phyloP scores from a whole-genome alignment of 306 rosid species.

The Cicer yamashitae region DNA sequence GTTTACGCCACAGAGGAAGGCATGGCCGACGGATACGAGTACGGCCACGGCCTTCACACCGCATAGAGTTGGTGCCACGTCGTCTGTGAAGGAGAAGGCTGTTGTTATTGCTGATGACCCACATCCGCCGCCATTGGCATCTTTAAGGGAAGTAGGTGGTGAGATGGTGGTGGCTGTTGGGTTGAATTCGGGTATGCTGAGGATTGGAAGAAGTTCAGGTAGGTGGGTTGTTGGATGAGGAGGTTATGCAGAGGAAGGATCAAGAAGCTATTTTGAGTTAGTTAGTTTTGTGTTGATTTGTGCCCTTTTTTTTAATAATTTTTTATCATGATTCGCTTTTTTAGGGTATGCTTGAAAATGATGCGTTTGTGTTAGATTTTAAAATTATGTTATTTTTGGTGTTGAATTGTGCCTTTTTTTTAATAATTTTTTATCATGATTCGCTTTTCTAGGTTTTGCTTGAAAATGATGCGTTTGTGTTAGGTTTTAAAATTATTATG shows the following conservation, averaged over 20 bases:
- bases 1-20: too few relatives aligned
- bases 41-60: too few relatives aligned
- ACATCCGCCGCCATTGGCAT: conserved; percentile 80
- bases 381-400: conserved; percentile 21
- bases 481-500: neutral
- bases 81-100: conserved; percentile 1
- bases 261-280: conserved; percentile 71
- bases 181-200: conserved; percentile 55
- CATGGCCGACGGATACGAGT: too few relatives aligned
- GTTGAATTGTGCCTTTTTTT: conserved; percentile 14
- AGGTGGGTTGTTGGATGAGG: conserved; percentile 77
- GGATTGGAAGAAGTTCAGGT: conserved; percentile 81
- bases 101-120: conserved; percentile 51
- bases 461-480: neutral
- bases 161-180: conserved; percentile 34
- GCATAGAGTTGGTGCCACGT: too few relatives aligned
- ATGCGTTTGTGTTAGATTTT: neutral
- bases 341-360: conserved; percentile 8
- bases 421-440: neutral
- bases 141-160: conserved; percentile 50
- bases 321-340: conserved; percentile 14
- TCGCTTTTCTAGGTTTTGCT: conserved; percentile 10
- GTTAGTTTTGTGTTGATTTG: too few relatives aligned
- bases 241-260: conserved; percentile 74
- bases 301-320: neutral